Base-by-base conservation (phyloP, 139 green algal species). In the Chlamydomonas sphaeroides region DNA sequence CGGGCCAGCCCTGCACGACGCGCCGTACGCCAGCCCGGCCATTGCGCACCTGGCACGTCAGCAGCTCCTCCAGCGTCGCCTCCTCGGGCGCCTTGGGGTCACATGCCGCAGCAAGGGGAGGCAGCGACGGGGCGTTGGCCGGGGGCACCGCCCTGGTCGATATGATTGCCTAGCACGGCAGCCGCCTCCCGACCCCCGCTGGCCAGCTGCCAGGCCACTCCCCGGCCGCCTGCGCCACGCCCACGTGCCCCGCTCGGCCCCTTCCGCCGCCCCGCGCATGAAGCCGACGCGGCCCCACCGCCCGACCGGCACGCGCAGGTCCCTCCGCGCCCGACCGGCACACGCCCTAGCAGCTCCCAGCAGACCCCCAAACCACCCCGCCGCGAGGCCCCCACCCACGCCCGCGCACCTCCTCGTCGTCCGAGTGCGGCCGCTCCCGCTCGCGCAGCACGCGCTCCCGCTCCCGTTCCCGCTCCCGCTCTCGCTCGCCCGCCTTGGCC, bases 11-110 rank as follows among this genome's bases (percentile, higher is more conserved):
- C 32, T 26, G 10, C 62, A 21, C 30, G 18, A 41, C 62, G 32
- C 28, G 32, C 62, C 25, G 28, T 38, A 8, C 62, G n/a, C 21
- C 28, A 41, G 11, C 4, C 4, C 14, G 32, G 5, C 7, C 30
- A 39, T 68, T 28, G 53, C 53, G 21, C 59, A 66, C 59, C 57
- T 80, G 74, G 30, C 74, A 80, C 25, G 42, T 1, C 48, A 77
- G 68, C 68, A 83, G 51, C 63, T 88, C 84, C 74, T 88, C 70
- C 30, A 76, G 33, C 28, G 56, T 49, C 15, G 78, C 84, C 51
- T 83, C 68, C 78, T 88, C 84, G 30, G 56, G 17, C 0, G 56
- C 68, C 33, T 79, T 10, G 14, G 63, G 17, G 8, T 7, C 11
- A 5, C 2, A 68, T 7, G 6, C 7, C 45, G 45, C 11, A 14